phyloP scores from a whole-genome alignment of 1,284 basidiomycete genomes.

The Austroboletus novae-zelandiae region DNA sequence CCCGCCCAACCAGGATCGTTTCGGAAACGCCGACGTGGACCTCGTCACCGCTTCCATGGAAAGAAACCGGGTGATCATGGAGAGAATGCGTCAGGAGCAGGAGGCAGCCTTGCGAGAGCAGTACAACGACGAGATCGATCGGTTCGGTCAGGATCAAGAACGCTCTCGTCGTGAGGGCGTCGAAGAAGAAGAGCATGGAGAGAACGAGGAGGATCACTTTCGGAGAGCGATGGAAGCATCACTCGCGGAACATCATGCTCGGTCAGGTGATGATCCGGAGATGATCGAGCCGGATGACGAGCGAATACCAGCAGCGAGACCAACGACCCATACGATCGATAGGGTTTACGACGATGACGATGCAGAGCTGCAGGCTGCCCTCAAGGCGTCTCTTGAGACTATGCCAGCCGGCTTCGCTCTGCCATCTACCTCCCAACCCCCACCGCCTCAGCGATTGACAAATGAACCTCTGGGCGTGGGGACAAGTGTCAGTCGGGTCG shows the following conservation, averaged over 20 bases:
- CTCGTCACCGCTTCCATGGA: constrained; percentile 66
- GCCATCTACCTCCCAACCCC: constrained; percentile 35
- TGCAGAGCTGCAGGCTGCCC: constrained; percentile 78
- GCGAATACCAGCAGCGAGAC: background rate
- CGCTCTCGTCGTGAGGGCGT: constrained; percentile 9
- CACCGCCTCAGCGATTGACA: constrained; percentile 17
- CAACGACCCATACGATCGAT: constrained; percentile 9
- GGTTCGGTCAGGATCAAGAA: constrained; percentile 19
- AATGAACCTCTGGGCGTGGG: constrained; percentile 13
- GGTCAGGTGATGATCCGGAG: constrained; percentile 12
- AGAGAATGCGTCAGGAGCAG: constrained; percentile 67
- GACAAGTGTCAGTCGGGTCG: constrained; percentile 8
- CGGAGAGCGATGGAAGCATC: constrained; percentile 63
- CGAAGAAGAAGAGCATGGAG: constrained; percentile 42
- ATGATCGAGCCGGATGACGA: constrained; percentile 27
- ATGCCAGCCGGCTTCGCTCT: constrained; percentile 54
- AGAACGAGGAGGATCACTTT: constrained; percentile 52
- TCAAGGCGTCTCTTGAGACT: constrained; percentile 77
- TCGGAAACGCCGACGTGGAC: constrained; percentile 43
- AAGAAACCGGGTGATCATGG: constrained; percentile 59
- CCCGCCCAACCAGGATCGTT: constrained; percentile 27
- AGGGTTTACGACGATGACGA: constrained; percentile 85
- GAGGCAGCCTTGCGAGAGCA: constrained; percentile 62
- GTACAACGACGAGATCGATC: constrained; percentile 45
- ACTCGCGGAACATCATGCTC: constrained; percentile 37